Conservation (phyloP, 208 protist genomes). For the Kentomonas sorsogonicus region DNA sequence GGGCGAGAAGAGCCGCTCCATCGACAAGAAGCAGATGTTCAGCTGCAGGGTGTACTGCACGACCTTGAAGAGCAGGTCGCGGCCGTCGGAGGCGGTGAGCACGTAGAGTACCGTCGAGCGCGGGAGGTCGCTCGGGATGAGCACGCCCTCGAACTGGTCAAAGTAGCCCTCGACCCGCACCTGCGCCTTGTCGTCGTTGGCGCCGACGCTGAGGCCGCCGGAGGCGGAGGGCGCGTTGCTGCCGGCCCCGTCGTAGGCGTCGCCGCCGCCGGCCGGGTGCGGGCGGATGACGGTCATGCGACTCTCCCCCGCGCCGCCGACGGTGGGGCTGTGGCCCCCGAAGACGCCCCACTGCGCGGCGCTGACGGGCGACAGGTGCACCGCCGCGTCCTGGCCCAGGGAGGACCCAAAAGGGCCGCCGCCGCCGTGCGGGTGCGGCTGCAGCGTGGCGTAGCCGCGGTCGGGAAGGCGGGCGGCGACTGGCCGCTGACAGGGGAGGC, state of each 20-base stretch:
- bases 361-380: conserved; percentile 1
- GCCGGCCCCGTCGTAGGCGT: conserved; percentile 5
- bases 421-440: no score
- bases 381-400: background rate
- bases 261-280: conserved; percentile 12
- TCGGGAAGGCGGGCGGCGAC: no score
- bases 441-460: no score
- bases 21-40: conserved; percentile 66
- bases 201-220: background rate
- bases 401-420: no score
- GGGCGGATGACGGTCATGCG: conserved; percentile 46
- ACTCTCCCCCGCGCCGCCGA: conserved; percentile 6
- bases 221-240: conserved; percentile 1
- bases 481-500: background rate
- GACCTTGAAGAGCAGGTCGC: conserved; percentile 79
- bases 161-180: conserved; percentile 81
- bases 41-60: conserved; percentile 77
- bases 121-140: conserved; percentile 81
- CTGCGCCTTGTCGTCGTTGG: conserved; percentile 56
- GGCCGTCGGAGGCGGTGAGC: conserved; percentile 76
- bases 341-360: background rate
- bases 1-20: conserved; percentile 51
- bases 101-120: conserved; percentile 80
- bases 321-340: conserved; percentile 4
- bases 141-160: conserved; percentile 28